These are phyloP conservation scores for Saccharomyces hybrid DNA, from an alignment of 1,139 yeast species.

Conservation along the genomic window DNA sequence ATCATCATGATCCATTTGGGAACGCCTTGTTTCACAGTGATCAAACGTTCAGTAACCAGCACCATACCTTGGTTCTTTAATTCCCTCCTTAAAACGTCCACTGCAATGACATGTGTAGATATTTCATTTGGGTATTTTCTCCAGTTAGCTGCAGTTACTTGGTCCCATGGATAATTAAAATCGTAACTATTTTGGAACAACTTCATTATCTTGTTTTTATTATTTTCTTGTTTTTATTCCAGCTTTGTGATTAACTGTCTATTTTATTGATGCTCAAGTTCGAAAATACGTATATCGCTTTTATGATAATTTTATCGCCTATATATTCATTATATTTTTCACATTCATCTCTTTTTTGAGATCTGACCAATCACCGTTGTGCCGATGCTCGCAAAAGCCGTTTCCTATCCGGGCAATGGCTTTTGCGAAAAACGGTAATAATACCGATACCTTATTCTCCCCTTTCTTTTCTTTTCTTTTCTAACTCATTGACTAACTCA, in stretches of 20 bases:
- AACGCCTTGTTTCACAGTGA: slow-evolving; percentile 82
- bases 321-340: neutral
- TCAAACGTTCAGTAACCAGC: slow-evolving; percentile 75
- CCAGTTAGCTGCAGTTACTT: slow-evolving; percentile 96
- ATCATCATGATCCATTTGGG: slow-evolving; percentile 74
- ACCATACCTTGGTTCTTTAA: slow-evolving; percentile 48
- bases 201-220: slow-evolving; percentile 45
- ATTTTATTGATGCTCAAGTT: neutral
- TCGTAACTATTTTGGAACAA: slow-evolving; percentile 61
- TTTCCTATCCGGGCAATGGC: neutral
- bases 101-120: slow-evolving; percentile 88
- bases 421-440: no score
- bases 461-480: neutral
- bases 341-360: no score
- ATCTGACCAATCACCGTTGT: neutral
- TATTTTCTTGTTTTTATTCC: no score
- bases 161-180: slow-evolving; percentile 85
- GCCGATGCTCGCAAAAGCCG: slow-evolving; percentile 1
- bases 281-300: slow-evolving; percentile 71
- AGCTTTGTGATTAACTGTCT: no score
- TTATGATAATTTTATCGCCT: slow-evolving; percentile 22
- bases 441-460: no score
- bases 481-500: no score
- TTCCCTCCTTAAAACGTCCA: slow-evolving; percentile 74
- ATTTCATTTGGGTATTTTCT: slow-evolving; percentile 89